These are phyloP conservation scores for Vigna radiata DNA, from an alignment of 306 rosid genomes.

Conservation along the genomic window DNA sequence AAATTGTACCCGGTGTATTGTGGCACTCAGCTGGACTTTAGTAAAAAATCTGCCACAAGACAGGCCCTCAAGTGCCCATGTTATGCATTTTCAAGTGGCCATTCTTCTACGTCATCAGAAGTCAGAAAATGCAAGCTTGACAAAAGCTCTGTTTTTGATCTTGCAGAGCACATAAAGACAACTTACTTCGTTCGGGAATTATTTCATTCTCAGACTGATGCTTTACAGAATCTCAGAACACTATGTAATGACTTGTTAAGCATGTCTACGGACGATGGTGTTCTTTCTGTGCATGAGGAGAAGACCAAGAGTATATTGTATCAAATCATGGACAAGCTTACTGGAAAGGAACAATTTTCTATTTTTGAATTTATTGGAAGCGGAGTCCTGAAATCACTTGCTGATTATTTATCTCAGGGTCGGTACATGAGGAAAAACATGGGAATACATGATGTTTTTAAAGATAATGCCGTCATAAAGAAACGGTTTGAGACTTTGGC, in stretches of 20 bases:
- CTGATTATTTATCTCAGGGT: conserved; percentile 71
- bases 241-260: conserved; percentile 65
- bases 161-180: conserved; percentile 70
- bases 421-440: conserved; percentile 56
- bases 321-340: conserved; percentile 74
- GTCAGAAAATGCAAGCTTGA: conserved; percentile 77
- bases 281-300: conserved; percentile 64
- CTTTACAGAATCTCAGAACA: conserved; percentile 75
- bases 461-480: conserved; percentile 55
- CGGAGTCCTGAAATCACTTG: conserved; percentile 81
- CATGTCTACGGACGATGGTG: conserved; percentile 43
- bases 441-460: conserved; percentile 45
- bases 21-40: conserved; percentile 59
- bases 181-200: conserved; percentile 71
- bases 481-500: conserved; percentile 84
- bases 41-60: conserved; percentile 63
- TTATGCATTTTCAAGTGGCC: conserved; percentile 71
- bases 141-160: conserved; percentile 72
- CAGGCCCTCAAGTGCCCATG: conserved; percentile 73
- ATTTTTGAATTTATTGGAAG: conserved; percentile 95
- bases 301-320: conserved; percentile 54
- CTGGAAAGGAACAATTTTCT: conserved; percentile 84
- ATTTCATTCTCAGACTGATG: conserved; percentile 73
- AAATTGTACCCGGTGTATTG: conserved; percentile 64
- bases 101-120: conserved; percentile 56